A percentile compares a stretch with the other conserved stretches of the same genome.
Conservation (phyloP, 192 early-diverging fungal species). For the Backusella luteola region DNA sequence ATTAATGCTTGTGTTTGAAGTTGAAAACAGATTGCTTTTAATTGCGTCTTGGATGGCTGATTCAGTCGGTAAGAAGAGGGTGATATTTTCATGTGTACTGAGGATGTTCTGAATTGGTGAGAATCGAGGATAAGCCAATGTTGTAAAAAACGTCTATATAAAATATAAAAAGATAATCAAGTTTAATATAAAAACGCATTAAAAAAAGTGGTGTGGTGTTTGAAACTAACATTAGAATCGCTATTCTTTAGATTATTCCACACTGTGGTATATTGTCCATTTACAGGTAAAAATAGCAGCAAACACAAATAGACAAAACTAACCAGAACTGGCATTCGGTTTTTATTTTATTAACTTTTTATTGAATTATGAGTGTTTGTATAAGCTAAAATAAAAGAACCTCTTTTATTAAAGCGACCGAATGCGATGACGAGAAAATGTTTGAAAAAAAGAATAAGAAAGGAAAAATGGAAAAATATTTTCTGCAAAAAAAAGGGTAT, state of each 20-base stretch:
- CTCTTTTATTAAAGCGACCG: not conserved
- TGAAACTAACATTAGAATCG: not conserved
- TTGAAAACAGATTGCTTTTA: not conserved
- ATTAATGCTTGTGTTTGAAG: not conserved
- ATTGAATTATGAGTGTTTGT: not conserved
- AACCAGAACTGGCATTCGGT: slow-evolving; percentile 5
- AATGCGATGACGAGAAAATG: not conserved
- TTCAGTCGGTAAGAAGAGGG: slow-evolving; percentile 17
- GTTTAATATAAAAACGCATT: not conserved
- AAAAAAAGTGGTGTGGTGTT: not conserved
- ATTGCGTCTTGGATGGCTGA: slow-evolving; percentile 10
- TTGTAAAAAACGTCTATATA: not conserved
- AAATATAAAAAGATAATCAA: not conserved
- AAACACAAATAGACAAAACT: slow-evolving; percentile 10
- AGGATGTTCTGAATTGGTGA: not conserved
- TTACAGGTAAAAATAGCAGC: slow-evolving; percentile 1
- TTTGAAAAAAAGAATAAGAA: not conserved
- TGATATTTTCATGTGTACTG: not conserved
- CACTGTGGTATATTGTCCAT: not conserved
- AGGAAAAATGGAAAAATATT: not conserved
- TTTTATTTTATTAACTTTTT: not conserved
- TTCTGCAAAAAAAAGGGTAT: not conserved
- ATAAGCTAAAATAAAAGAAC: not conserved
- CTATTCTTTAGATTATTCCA: not conserved
- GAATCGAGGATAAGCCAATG: not conserved